Conservation (phyloP, 2,329 filamentous ascomycete genomes). For the Neonectria neomacrospora region DNA sequence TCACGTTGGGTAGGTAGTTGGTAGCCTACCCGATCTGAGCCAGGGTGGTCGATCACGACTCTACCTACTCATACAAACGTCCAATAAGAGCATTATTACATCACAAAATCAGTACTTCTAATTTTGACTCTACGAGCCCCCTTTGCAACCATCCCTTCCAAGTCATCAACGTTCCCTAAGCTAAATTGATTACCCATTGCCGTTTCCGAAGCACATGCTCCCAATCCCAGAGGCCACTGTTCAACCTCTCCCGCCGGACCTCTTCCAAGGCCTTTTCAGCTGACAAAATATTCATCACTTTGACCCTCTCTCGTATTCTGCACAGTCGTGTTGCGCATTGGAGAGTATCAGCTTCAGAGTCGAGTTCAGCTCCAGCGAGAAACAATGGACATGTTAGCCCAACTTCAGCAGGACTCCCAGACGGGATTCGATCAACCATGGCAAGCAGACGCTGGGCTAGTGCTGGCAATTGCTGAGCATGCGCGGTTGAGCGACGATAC, state of each 20-base stretch:
- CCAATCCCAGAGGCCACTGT: conserved; percentile 11
- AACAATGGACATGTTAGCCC: conserved; percentile 17
- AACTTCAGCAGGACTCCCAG: conserved; percentile 2
- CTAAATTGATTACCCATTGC: conserved; percentile 20
- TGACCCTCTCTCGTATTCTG: conserved; percentile 6
- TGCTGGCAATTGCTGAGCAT: not conserved
- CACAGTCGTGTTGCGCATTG: conserved; percentile 10
- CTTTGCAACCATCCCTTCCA: not conserved
- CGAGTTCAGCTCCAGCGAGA: conserved; percentile 7
- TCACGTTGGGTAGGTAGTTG: too few species aligned
- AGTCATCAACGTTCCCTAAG: not conserved
- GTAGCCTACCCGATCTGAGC: not conserved
- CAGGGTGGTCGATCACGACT: too few species aligned
- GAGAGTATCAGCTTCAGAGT: not conserved
- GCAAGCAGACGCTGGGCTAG: conserved; percentile 6
- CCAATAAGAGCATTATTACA: too few species aligned
- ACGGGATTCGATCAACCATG: conserved; percentile 11
- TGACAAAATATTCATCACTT: conserved; percentile 21
- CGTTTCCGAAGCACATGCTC: conserved; percentile 12
- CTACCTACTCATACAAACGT: too few species aligned
- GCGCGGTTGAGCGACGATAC: conserved; percentile 12
- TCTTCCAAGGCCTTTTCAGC: conserved; percentile 21
- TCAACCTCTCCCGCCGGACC: conserved; percentile 18
- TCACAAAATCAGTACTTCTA: too few species aligned
- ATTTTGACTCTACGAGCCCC: too few species aligned